A percentile compares a stretch with the other conserved stretches of the same genome.
Evolutionary conservation across 805 yeast genomes (phyloP).

Genomic region (Nakazawaea wickerhamii): DNA sequence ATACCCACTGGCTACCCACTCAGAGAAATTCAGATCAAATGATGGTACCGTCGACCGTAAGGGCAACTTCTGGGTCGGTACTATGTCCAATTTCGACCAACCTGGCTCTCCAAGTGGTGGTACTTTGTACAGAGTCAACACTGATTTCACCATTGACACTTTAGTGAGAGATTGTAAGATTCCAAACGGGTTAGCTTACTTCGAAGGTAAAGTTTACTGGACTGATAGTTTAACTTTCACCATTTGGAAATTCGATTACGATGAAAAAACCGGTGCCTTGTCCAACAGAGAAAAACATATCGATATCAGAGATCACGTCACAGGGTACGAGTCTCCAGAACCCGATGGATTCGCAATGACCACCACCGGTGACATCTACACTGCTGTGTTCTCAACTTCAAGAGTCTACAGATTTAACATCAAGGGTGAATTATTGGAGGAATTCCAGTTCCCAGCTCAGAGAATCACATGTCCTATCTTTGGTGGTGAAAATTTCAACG

Average conservation of each 20-base stretch:
- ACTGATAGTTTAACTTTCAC: slow-evolving; percentile 46
- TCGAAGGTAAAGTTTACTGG: slow-evolving; percentile 38
- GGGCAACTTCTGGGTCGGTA: slow-evolving; percentile 77
- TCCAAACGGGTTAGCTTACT: slow-evolving; percentile 72
- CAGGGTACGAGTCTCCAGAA: slow-evolving; percentile 37
- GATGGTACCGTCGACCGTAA: slow-evolving; percentile 78
- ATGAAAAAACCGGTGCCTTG: slow-evolving; percentile 29
- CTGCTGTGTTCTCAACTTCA: slow-evolving; percentile 62
- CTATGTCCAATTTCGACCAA: slow-evolving; percentile 46
- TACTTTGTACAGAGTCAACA: slow-evolving; percentile 31
- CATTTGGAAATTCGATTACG: slow-evolving; percentile 44
- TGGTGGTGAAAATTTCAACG: slow-evolving; percentile 55
- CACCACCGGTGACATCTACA: slow-evolving; percentile 46
- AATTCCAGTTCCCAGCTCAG: slow-evolving; percentile 50
- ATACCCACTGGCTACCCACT: slow-evolving; percentile 36
- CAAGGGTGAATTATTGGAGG: slow-evolving; percentile 45
- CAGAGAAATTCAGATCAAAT: slow-evolving; percentile 53
- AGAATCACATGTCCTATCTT: slow-evolving; percentile 63
- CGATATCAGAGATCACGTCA: slow-evolving; percentile 24
- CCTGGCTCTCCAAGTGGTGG: slow-evolving; percentile 46
- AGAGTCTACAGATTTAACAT: slow-evolving; percentile 49
- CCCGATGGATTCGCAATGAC: slow-evolving; percentile 81
- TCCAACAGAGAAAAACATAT: slow-evolving; percentile 35
- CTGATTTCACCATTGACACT: slow-evolving; percentile 24
- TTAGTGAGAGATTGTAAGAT: slow-evolving; percentile 39